Evolutionary conservation across 225 moss, liverwort and hornwort species (phyloP), one percentile per base, ranked within the genome.

Genomic region (Marchantia paleacea): DNA sequence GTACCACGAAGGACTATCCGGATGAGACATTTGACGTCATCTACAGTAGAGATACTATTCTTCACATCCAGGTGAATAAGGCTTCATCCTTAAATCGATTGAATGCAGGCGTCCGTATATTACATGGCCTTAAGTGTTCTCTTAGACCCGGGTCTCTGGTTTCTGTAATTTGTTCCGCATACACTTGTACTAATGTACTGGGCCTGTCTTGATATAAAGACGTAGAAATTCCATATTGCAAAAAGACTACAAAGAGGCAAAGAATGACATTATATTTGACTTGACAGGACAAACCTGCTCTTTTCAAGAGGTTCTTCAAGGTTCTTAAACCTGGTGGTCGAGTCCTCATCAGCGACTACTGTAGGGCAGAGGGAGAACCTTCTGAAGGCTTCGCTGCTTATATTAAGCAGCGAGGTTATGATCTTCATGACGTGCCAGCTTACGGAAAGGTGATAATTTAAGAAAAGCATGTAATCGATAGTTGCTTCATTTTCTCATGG

Each of bases 31-130:
- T 95, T 65, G 94, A 99, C 86, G 92, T 99, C 39, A 70, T 95
- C 58, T 99, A 99, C 85, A 99, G 99, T 78, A 92, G 99, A 80
- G 99, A 99, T 87, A 91, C 95, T 19, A 85, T 99, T 79, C 90
- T 99, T 74, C 99, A 99, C 71, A 99, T 99, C 68, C 92, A 93
- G 88, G 96, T 78, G 77, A 48, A 26, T 55, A n/a, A 8, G 51
- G 18, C 15, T 39, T 39, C 39, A 2, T 39, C 39, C 39, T 39
- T 39, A 39, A 39, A 2, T 39, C 39, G 39, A 39, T 39, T 39
- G 39, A 57, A 57, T 57, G 57, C 19, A 57, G 8, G 13, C 57
- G 13, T 57, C 57, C 19, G 57, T 57, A 57, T 57, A 12, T 39
- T 39, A 39, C 13, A 57, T 9, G 57, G 19, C 57, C 57, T 12